These are phyloP conservation scores for Ambrosia hybrid DNA, from an alignment of 140 eudicot species.

Conservation along the genomic window DNA sequence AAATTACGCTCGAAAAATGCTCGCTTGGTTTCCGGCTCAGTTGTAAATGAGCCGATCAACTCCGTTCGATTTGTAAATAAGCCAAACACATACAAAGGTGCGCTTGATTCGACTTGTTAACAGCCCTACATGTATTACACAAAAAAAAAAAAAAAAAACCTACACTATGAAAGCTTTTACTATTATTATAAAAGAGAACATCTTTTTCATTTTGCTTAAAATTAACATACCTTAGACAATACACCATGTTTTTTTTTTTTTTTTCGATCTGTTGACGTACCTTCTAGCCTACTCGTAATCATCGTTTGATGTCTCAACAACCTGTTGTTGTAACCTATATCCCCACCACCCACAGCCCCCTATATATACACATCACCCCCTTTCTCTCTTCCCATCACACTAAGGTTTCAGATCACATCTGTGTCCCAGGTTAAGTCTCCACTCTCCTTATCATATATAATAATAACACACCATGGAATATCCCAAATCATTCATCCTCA, in stretches of 20 bases:
- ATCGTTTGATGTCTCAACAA: conserved; percentile 1
- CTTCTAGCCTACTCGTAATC: conserved; percentile 4
- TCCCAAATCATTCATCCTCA: conserved; percentile 25
- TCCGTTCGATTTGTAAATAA: too few relatives aligned
- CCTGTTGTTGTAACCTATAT: neutral
- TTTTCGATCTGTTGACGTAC: neutral
- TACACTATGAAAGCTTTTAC: too few relatives aligned
- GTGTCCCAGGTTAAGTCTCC: conserved; percentile 29
- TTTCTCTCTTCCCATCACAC: neutral
- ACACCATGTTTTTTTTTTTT: neutral
- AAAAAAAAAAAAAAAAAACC: too few relatives aligned
- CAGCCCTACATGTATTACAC: too few relatives aligned
- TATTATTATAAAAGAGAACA: too few relatives aligned
- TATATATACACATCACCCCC: neutral
- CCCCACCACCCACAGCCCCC: neutral
- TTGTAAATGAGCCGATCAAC: too few relatives aligned
- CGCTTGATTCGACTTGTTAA: too few relatives aligned
- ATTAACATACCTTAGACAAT: too few relatives aligned
- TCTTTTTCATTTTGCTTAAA: too few relatives aligned
- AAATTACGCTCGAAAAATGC: too few relatives aligned
- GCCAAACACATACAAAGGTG: too few relatives aligned
- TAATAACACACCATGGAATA: conserved; percentile 13
- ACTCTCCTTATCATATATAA: conserved; percentile 4
- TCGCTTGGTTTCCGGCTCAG: too few relatives aligned
- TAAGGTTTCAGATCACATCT: neutral